A percentile compares a stretch with the other conserved stretches of the same genome.
phyloP scores from a whole-genome alignment of 2,329 filamentous ascomycete species.

The Chalaropsis thielavioides region DNA sequence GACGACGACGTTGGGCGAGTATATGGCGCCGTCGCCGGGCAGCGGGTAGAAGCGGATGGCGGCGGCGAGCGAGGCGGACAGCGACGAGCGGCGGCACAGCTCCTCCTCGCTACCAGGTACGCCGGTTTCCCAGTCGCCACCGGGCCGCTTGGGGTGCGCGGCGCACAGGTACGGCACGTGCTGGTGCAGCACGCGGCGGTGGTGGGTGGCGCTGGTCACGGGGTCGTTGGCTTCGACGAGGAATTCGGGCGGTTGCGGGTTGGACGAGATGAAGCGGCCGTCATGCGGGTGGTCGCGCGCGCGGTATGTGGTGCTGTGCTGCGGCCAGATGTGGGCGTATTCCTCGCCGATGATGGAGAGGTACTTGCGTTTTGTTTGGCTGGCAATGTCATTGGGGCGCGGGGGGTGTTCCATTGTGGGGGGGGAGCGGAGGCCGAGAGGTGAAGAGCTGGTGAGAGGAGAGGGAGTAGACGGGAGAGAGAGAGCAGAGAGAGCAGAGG shows the following conservation, averaged over 20 bases:
- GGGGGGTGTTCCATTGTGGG: constrained; percentile 13
- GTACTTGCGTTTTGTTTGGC: constrained; percentile 30
- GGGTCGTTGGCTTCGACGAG: constrained; percentile 43
- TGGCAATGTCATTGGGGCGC: constrained; percentile 13
- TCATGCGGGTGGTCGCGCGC: constrained; percentile 34
- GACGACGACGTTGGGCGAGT: constrained; percentile 56
- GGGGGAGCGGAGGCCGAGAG: not conserved
- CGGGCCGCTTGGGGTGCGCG: constrained; percentile 61
- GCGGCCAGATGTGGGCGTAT: constrained; percentile 40
- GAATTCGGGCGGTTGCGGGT: constrained; percentile 30
- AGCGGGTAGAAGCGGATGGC: constrained; percentile 48
- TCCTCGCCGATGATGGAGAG: constrained; percentile 49
- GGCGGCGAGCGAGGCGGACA: constrained; percentile 53
- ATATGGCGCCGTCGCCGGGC: constrained; percentile 52
- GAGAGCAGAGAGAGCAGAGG: not conserved
- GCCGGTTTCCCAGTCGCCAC: constrained; percentile 65
- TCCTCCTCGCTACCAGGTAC: constrained; percentile 44
- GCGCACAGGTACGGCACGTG: constrained; percentile 54
- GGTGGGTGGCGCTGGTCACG: constrained; percentile 45
- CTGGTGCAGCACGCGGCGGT: constrained; percentile 31
- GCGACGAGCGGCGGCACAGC: constrained; percentile 58
- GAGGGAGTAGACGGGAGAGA: not conserved
- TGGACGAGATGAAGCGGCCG: constrained; percentile 25
- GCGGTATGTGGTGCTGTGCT: constrained; percentile 44
- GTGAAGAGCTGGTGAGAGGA: not conserved